Evolutionary conservation across 2,329 filamentous ascomycete species (phyloP), one percentile per base, ranked within the genome.

Genomic region (Cercospora canescens): DNA sequence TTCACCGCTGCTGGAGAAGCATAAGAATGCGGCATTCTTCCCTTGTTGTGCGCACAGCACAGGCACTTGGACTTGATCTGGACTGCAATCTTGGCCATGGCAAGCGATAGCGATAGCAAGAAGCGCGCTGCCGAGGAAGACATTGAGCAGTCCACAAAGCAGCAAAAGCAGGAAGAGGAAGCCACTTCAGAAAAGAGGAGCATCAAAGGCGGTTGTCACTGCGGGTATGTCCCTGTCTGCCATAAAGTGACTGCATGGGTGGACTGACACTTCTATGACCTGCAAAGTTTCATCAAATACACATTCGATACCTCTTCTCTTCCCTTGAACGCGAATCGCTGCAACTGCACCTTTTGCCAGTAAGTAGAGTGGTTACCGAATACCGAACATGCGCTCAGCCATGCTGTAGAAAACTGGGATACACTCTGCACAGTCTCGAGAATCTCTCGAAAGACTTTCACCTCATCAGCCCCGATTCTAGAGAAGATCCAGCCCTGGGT

Each of bases 281-380:
- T 35, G 55, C 18, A 6, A 7, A 63, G 61, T 45, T 60, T 60
- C 24, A 60, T 64, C 41, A 54, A 60, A 9, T 64, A 64, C 28
- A 55, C 57, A 34, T 64, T 64, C 56, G 45, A 50, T 50, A 16
- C n/a, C 30, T 9, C 41, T 7, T 26, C 59, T 1, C 16, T 48
- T 16, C 39, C 50, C 18, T 45, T 65, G 21, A 65, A 39, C 5
- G 63, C 58, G 8, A 65, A 57, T 18, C 63, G 63, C 50, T 65
- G 63, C 63, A 65, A 62, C 30, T 65, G 63, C 52, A 65, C 63
- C 3, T 65, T 65, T n/a, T 65, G 63, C 59, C 56, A 56, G 52
- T 50, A 30, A 50, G 45, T 50, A 28, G 24, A 6, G 4, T 24
- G 50, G 52, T 21, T 41, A 32, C 39, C 8, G 18, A 48, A 65